Conservation (phyloP, 2,329 filamentous ascomycete species). For the Mariannaea sp. region DNA sequence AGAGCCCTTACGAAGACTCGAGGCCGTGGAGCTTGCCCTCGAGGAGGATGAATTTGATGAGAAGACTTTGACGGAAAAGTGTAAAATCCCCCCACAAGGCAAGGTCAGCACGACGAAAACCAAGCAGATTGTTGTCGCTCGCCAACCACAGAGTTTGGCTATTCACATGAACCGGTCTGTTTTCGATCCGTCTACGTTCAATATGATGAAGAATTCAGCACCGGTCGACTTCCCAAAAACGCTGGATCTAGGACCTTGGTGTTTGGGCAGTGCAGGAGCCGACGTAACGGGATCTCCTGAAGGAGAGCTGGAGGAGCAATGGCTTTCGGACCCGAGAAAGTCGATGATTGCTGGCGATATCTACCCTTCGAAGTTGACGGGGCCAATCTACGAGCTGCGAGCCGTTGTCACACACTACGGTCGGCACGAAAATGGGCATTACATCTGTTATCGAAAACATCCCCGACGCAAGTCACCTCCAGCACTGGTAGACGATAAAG, state of each 20-base stretch:
- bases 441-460: slow-evolving; percentile 85
- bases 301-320: slow-evolving; percentile 59
- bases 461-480: slow-evolving; percentile 41
- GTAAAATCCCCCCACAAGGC: slow-evolving; percentile 68
- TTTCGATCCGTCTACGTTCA: slow-evolving; percentile 82
- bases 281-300: not conserved
- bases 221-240: slow-evolving; percentile 74
- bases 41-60: slow-evolving; percentile 82
- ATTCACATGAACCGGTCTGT: slow-evolving; percentile 91
- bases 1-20: slow-evolving; percentile 60
- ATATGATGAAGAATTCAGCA: slow-evolving; percentile 82
- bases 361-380: slow-evolving; percentile 55
- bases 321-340: slow-evolving; percentile 68
- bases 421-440: slow-evolving; percentile 92
- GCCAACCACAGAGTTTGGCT: slow-evolving; percentile 78
- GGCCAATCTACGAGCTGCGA: slow-evolving; percentile 74
- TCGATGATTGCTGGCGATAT: slow-evolving; percentile 73
- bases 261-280: slow-evolving; percentile 63
- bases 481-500: slow-evolving; percentile 6
- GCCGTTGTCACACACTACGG: slow-evolving; percentile 90
- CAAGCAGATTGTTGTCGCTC: slow-evolving; percentile 83
- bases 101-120: slow-evolving; percentile 83
- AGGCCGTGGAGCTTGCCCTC: slow-evolving; percentile 70
- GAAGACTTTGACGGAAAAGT: slow-evolving; percentile 64
- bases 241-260: slow-evolving; percentile 85